Conservation (phyloP, 345 rosid genomes). For the Mercurialis annua region DNA sequence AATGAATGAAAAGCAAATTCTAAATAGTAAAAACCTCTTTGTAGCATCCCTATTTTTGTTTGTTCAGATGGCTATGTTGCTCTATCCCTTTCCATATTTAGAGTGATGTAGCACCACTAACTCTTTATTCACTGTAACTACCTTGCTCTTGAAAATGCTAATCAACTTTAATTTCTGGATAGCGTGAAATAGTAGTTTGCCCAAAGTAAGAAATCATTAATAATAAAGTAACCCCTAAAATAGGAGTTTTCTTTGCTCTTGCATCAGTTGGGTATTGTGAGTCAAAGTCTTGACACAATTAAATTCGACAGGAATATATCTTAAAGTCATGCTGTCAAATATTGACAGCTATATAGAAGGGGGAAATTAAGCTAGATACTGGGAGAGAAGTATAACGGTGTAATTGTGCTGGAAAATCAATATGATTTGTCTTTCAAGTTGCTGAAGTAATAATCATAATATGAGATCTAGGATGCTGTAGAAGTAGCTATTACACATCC, state of each 20-base stretch:
- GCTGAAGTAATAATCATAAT: not conserved
- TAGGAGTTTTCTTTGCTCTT: too few relatives aligned
- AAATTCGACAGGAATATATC: not conserved
- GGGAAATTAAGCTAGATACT: not conserved
- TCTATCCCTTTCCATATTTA: not conserved
- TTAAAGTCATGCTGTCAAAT: not conserved
- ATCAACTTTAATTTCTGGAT: not conserved
- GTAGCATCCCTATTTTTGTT: not conserved
- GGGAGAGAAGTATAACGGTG: not conserved
- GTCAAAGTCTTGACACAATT: too few relatives aligned
- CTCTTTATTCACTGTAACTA: not conserved
- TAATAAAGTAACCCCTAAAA: too few relatives aligned
- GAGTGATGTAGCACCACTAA: not conserved
- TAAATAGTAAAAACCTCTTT: not conserved
- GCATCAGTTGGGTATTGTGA: too few relatives aligned
- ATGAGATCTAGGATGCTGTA: not conserved
- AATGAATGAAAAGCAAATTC: not conserved
- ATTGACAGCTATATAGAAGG: not conserved
- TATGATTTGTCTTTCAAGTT: not conserved
- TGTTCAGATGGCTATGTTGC: not conserved
- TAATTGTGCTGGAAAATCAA: not conserved
- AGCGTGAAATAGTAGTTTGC: too few relatives aligned
- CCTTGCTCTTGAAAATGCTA: not conserved
- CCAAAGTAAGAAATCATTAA: too few relatives aligned
- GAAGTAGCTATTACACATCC: not conserved